Base-by-base conservation (phyloP, 1,139 yeast species). In the Suhomyces ambrosiae region DNA sequence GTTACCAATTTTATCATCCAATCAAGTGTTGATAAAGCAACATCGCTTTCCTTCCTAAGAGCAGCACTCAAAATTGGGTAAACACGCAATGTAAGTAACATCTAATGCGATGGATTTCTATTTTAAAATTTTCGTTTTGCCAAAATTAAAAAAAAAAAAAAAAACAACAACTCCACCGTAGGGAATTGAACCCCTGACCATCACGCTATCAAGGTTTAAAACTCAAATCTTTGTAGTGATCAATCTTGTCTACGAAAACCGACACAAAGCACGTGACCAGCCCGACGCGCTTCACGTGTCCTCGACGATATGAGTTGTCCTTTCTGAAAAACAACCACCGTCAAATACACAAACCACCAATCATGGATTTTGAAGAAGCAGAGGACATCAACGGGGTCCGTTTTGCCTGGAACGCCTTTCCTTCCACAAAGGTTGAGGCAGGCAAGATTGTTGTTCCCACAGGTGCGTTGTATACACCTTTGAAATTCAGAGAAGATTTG, bases 391-490 rank as follows among this genome's bases (percentile, higher is more conserved):
- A 72, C 56, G 77, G 78, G 30, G 63, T 72, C 38, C 70, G 78
- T 48, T 69, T 71, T 45, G 68, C 76, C 23, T 72, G 78, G 78
- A 72, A 72, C 53, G 64, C 72, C 24, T 69, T 71, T 44, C 98
- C 98, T 23, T 82, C 88, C 35, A 86, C 96, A 38, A 83, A 89
- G 54, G 79, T 81, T 35, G 99, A 92, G 64, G 95, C 97, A 13
- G 82, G 82, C 52, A 86, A 94, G 51, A 85, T 90, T 53, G 96
- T 92, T 16, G 94, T 92, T 26, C 98, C 99, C 12, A 83, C 94
- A 23, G 96, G 97, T 27, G 86, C 96, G 42, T 69, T 92, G 48
- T 92, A 90, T 70, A 89, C 97, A 11, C 99, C 99, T 10, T 76
- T 94, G 53, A 80, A 86, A 59, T 79, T 77, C 42, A 78, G 89